Base-by-base conservation (phyloP, 2,329 filamentous ascomycete species). In the Nectriaceae sp. region DNA sequence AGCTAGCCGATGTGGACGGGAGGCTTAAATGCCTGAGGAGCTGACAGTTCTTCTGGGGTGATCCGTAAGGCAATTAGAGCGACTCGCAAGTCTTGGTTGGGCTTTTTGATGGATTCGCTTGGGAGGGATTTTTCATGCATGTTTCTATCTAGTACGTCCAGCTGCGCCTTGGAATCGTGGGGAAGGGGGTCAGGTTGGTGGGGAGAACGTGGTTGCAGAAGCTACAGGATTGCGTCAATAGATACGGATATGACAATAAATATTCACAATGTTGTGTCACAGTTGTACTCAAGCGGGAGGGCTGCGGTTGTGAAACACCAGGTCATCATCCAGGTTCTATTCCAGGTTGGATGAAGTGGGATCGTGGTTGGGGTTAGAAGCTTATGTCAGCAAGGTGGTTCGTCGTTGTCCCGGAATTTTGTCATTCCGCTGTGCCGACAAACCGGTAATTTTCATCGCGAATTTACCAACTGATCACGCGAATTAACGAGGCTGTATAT, bases 391-490 rank as follows among this genome's bases (percentile, higher is more conserved):
- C 33, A 36, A n/a, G n/a, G 33, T n/a, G 8, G 33, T 6, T 10
- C 5, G 33, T 6, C 16, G 37, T 40, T n/a, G 20, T 10, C 5
- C 21, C 59, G 60, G 57, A 61, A 46, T 44, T 61, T 54, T 41
- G 13, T 42, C 60, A 40, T 47, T 55, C 60, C 60, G 55, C 3
- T 10, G 22, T 21, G 41, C 51, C 45, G 43, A 44, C 31, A 21
- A 42, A 52, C 39, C 36, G 57, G 56, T 52, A 59, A 60, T 59
- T 63, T 63, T 63, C 57, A 60, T 56, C 54, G 35, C 52, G 47
- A 54, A 58, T 55, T 53, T 55, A 50, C 42, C 49, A 13, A 53
- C 52, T 40, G 44, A 59, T 54, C 52, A 56, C 55, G 47, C 43
- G 46, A 57, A 61, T 56, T 48, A 46, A 55, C 45, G 41, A 62